Conservation (phyloP, 192 early-diverging fungal genomes). For the Kappamyces sp. region DNA sequence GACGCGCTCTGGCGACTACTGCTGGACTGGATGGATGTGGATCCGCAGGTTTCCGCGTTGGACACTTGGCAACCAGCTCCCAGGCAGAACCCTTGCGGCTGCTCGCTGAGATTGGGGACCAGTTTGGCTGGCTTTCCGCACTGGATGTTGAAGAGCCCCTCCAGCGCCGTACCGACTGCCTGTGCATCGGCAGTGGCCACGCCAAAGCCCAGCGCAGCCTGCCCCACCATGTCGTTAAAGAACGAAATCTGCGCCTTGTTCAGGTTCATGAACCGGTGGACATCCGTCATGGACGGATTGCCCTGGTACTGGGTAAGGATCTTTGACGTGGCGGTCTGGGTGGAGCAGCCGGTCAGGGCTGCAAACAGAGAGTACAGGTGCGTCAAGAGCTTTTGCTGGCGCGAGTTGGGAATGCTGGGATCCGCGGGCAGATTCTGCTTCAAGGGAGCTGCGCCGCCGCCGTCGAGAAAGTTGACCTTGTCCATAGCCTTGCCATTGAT, state of each 20-base stretch:
- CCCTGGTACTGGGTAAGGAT: slow-evolving; percentile 2
- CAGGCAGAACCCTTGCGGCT: slow-evolving; percentile 13
- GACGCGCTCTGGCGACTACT: no score
- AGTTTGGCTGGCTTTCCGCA: slow-evolving; percentile 7
- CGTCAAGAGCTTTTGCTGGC: slow-evolving; percentile 9
- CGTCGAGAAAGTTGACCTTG: slow-evolving; percentile 17
- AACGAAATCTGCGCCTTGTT: slow-evolving; percentile 6
- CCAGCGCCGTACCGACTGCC: slow-evolving; percentile 5
- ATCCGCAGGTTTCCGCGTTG: not conserved
- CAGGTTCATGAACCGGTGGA: slow-evolving; percentile 19
- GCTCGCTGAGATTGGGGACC: not conserved
- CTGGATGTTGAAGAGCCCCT: slow-evolving; percentile 7
- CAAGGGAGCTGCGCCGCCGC: slow-evolving; percentile 19
- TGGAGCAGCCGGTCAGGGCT: slow-evolving; percentile 3
- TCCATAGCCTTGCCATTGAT: not conserved
- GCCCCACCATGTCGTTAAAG: slow-evolving; percentile 14
- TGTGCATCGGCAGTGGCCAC: slow-evolving; percentile 9
- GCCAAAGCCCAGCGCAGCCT: slow-evolving; percentile 15
- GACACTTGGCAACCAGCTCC: not conserved
- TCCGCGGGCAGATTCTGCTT: slow-evolving; percentile 6
- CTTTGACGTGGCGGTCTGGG: not conserved
- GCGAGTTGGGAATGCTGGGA: not conserved
- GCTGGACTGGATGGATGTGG: no score
- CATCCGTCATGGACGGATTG: slow-evolving; percentile 16
- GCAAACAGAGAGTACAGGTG: slow-evolving; percentile 20